These are phyloP conservation scores for Pleodorina starrii DNA, from an alignment of 139 green algal species.

Conservation along the genomic window DNA sequence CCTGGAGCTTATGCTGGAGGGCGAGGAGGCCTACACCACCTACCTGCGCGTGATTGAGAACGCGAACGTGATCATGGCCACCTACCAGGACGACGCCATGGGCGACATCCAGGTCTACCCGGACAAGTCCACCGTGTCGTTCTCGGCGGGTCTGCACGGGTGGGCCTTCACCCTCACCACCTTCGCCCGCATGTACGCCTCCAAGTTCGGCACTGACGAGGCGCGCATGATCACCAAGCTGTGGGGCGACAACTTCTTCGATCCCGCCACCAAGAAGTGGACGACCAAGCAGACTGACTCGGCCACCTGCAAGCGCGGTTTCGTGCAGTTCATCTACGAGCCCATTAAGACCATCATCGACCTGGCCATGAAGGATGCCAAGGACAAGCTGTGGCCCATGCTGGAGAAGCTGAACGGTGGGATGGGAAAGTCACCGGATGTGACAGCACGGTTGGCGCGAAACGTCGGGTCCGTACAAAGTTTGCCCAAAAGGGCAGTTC, in stretches of 20 bases:
- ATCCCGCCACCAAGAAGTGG: constrained; percentile 98
- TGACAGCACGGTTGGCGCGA: too few species aligned
- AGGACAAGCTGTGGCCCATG: constrained; percentile 97
- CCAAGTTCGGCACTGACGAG: constrained; percentile 96
- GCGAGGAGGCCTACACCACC: constrained; percentile 96
- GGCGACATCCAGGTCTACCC: constrained; percentile 97
- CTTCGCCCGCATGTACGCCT: constrained; percentile 97
- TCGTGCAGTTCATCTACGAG: constrained; percentile 99
- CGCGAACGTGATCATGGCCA: constrained; percentile 99
- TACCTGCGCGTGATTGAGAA: constrained; percentile 98
- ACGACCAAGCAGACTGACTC: constrained; percentile 94
- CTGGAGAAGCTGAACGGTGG: constrained; percentile 89
- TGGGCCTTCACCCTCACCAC: constrained; percentile 99
- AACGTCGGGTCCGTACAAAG: too few species aligned
- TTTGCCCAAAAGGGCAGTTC: too few species aligned
- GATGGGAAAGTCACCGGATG: background rate
- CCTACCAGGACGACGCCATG: constrained; percentile 96
- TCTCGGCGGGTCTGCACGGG: constrained; percentile 98
- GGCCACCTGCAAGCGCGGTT: constrained; percentile 94
- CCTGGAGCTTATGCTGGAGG: constrained; percentile 96
- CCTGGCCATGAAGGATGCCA: constrained; percentile 96
- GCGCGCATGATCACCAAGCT: constrained; percentile 68
- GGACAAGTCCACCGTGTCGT: constrained; percentile 98
- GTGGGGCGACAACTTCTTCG: constrained; percentile 97
- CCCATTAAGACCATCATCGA: constrained; percentile 97